phyloP scores from a whole-genome alignment of 768 basidiomycete species.

The Trichaptum fuscoviolaceum region DNA sequence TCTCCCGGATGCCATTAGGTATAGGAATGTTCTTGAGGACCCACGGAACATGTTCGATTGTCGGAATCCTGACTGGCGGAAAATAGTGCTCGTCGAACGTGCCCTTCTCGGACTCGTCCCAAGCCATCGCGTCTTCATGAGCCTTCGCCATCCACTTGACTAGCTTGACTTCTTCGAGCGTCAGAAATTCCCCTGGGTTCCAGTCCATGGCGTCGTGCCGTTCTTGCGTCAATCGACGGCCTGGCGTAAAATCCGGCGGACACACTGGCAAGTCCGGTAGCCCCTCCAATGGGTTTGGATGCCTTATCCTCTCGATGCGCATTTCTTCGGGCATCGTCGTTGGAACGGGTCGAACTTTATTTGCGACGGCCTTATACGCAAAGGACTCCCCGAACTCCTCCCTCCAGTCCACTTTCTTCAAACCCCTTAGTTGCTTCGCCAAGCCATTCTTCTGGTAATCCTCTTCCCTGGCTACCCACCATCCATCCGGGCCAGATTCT shows the following conservation, averaged over 20 bases:
- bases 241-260: slow-evolving; percentile 12
- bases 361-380: slow-evolving; percentile 21
- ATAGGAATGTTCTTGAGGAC: slow-evolving; percentile 22
- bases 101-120: slow-evolving; percentile 32
- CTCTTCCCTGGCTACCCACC: too few species aligned
- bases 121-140: slow-evolving; percentile 33
- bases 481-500: too few species aligned
- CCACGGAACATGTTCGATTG: slow-evolving; percentile 24
- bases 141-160: slow-evolving; percentile 27
- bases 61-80: slow-evolving; percentile 26
- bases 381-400: slow-evolving; percentile 1
- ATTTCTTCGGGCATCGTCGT: slow-evolving; percentile 16
- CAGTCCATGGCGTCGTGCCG: slow-evolving; percentile 11
- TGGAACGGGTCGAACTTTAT: slow-evolving; percentile 16
- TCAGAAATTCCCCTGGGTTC: slow-evolving; percentile 23
- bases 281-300: slow-evolving; percentile 13
- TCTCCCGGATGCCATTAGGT: slow-evolving; percentile 19
- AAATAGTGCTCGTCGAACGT: slow-evolving; percentile 25
- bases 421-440: too few species aligned
- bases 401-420: too few species aligned
- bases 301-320: slow-evolving; percentile 14
- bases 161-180: slow-evolving; percentile 26
- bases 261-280: slow-evolving; percentile 10
- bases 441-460: too few species aligned
- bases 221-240: slow-evolving; percentile 15